phyloP scores from a whole-genome alignment of 768 basidiomycete genomes.

The Leucosporidium yakuticum region DNA sequence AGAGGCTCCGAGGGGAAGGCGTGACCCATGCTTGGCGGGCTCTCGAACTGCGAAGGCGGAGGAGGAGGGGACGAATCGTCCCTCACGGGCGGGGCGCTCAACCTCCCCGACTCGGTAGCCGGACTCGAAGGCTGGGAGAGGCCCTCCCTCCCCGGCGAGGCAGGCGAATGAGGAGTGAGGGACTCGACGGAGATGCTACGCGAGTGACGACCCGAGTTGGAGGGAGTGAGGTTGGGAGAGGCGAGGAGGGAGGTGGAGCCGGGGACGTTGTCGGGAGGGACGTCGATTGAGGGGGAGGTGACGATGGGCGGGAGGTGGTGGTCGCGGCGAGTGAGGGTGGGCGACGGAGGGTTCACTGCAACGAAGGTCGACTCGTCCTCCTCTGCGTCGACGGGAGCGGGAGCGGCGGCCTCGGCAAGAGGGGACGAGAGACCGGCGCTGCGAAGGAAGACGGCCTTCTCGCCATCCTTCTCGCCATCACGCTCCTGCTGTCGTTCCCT shows the following conservation, averaged over 20 bases:
- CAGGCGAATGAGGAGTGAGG: not conserved
- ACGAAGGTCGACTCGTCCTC: not conserved
- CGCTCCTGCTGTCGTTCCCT: not conserved
- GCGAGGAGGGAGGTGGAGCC: constrained; percentile 1
- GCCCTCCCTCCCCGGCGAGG: constrained; percentile 7
- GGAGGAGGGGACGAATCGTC: constrained; percentile 19
- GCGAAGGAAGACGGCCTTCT: not conserved
- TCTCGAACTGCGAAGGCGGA: not conserved
- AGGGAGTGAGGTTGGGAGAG: no score
- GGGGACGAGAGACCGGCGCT: not conserved
- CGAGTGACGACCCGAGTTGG: not conserved
- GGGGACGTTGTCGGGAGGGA: not conserved
- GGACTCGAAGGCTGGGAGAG: constrained; percentile 14
- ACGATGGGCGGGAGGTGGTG: not conserved
- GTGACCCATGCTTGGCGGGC: no score
- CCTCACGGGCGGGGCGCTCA: constrained; percentile 1
- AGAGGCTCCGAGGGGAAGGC: no score
- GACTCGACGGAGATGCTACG: not conserved
- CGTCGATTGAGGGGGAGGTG: constrained; percentile 17
- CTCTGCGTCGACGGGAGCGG: not conserved
- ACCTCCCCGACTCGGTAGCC: not conserved
- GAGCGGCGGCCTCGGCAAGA: no score
- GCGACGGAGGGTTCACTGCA: not conserved
- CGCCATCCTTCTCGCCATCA: not conserved
- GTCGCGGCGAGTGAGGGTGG: not conserved